Percentiles rank a stretch among this genome's conserved stretches.
Conservation (phyloP, 805 yeast species). For the Zygotorulaspora sp. region DNA sequence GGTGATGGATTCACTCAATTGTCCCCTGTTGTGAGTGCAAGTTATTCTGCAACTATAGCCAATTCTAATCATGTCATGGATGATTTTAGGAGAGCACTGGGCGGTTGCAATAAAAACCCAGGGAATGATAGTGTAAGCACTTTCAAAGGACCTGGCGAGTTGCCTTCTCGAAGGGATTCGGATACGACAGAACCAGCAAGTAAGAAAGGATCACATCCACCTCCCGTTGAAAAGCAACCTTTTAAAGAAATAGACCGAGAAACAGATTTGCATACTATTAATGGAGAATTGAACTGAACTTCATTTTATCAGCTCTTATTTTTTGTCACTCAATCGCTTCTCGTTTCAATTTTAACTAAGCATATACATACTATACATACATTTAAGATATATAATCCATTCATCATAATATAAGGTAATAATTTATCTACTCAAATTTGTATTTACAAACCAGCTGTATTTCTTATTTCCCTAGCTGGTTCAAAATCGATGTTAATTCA, state of each 20-base stretch:
- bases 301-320: background rate
- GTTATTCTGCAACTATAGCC: constrained; percentile 21
- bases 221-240: constrained; percentile 11
- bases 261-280: constrained; percentile 7
- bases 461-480: constrained; percentile 26
- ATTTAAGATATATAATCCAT: background rate
- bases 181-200: constrained; percentile 5
- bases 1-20: constrained; percentile 10
- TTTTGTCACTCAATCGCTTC: no score
- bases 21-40: constrained; percentile 15
- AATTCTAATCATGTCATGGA: constrained; percentile 22
- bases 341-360: no score
- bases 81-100: constrained; percentile 23
- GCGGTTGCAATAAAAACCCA: constrained; percentile 1
- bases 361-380: background rate
- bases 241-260: constrained; percentile 10
- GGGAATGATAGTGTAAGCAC: constrained; percentile 10
- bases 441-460: background rate
- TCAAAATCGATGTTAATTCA: constrained; percentile 28
- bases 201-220: constrained; percentile 4
- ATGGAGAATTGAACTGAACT: constrained; percentile 5
- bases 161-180: constrained; percentile 3
- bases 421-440: no score
- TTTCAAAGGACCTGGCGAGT: constrained; percentile 3
- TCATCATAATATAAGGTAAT: no score